These are phyloP conservation scores for Leersia perrieri DNA, from an alignment of 176 grass and related monocot genomes.

Conservation along the genomic window DNA sequence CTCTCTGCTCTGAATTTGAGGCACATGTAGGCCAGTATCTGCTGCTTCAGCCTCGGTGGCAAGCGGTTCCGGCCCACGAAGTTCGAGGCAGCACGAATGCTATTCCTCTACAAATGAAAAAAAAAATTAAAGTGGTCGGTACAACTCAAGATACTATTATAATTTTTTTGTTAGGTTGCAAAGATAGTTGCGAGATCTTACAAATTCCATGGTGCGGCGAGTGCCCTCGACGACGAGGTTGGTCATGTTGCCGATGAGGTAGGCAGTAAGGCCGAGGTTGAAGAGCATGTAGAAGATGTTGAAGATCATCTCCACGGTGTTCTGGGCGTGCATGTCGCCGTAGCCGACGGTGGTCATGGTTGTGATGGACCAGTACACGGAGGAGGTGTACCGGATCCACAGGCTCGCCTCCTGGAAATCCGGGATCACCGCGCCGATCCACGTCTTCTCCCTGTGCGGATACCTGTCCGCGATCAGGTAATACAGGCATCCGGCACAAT, in stretches of 20 bases:
- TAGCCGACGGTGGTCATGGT: constrained; percentile 99
- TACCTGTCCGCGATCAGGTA: constrained; percentile 86
- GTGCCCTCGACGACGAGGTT: constrained; percentile 99
- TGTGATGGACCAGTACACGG: constrained; percentile 95
- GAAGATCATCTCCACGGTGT: constrained; percentile 94
- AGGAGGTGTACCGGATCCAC: constrained; percentile 80
- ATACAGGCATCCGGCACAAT: constrained; percentile 82
- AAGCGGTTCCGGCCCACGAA: constrained; percentile 83
- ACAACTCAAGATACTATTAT: too few relatives aligned
- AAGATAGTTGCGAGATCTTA: constrained; percentile 14
- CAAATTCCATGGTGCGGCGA: constrained; percentile 96
- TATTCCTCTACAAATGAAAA: constrained; percentile 64
- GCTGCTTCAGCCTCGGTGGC: constrained; percentile 73
- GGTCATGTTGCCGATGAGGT: constrained; percentile 99
- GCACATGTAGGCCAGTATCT: constrained; percentile 93
- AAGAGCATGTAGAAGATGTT: constrained; percentile 99
- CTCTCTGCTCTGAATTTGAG: constrained; percentile 93
- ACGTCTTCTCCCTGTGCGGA: constrained; percentile 74
- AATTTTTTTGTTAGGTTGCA: too few relatives aligned
- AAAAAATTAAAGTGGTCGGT: neutral
- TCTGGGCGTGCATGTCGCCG: constrained; percentile 88
- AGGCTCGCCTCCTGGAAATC: constrained; percentile 81
- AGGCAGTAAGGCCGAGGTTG: constrained; percentile 86
- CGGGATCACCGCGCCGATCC: constrained; percentile 85
- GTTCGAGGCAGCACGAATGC: constrained; percentile 70